Evolutionary conservation across 257 asterid species (phyloP), one percentile per base, ranked within the genome.

Genomic region (Nicotiana noctiflora): DNA sequence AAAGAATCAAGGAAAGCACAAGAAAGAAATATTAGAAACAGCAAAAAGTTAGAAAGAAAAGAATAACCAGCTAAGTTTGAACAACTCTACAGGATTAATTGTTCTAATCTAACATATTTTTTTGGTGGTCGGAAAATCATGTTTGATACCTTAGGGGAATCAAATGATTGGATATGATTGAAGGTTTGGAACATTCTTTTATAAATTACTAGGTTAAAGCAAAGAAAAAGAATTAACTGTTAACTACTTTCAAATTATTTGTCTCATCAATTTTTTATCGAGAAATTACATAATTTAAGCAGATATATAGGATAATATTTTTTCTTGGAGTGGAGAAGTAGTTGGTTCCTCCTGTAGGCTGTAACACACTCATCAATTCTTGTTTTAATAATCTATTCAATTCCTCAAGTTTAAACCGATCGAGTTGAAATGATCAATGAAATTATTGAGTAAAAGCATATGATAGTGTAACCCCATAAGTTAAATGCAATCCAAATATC

Each of bases 121-220:
- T 51, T 10, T 13, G 4, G 17, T 51, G 55, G 55, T 51, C 55
- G 77, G 5, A 70, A 19, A 40, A 10, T 67, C 55, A 34, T 68
- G 11, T n/a, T 68, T 68, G 31, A 37, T 68, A n/a, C n/a, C 9
- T 37, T 40, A 5, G 25, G 27, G 55, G 76, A 68, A 70, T 70
- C 57, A 70, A 70, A 70, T 70, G 57, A 70, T 40, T 68, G 77
- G 77, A 10, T 40, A 70, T 70, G 77, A 70, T 70, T 70, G 77
- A 57, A 44, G 15, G 59, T 6, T 70, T 70, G 77, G 77, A 70
- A 70, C 59, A 44, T 70, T 44, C 59, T 70, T 4, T 70, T 70
- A 6, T 68, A 44, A 70, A 21, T 70, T 44, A 70, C 59, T 70
- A 21, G 46, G 14, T 70, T 70, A 70, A 68, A 44, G 7, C 19